Conservation (phyloP, 208 protist genomes). For the Acanthamoeba sp. region DNA sequence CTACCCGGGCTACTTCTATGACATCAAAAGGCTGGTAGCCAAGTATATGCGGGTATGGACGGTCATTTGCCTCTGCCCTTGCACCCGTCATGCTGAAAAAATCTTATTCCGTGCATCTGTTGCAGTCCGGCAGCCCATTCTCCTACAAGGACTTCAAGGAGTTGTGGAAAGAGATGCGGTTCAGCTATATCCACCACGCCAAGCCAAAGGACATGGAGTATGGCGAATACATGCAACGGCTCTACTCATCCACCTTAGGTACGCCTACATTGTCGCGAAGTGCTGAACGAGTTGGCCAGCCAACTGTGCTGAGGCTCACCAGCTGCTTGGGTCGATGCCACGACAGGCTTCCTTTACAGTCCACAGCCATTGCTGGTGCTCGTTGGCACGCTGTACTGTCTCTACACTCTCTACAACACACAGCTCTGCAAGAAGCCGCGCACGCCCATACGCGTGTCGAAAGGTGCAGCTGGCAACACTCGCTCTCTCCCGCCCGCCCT, state of each 20-base stretch:
- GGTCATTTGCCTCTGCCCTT: not conserved
- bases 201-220: not conserved
- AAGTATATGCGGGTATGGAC: not conserved
- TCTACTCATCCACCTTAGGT: slow-evolving; percentile 18
- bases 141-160: slow-evolving; percentile 16
- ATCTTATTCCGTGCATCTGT: not conserved
- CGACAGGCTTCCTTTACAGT: slow-evolving; percentile 22
- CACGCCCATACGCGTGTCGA: slow-evolving; percentile 9
- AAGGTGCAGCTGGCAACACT: no score
- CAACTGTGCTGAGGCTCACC: no score
- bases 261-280: no score
- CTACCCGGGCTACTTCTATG: slow-evolving; percentile 26
- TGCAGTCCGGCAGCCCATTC: slow-evolving; percentile 5
- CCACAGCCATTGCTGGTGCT: slow-evolving; percentile 6
- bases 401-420: slow-evolving; percentile 36
- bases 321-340: no score
- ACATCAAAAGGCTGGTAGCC: not conserved
- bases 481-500: no score
- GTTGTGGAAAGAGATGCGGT: not conserved
- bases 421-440: not conserved
- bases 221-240: slow-evolving; percentile 12
- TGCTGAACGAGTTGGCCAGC: no score
- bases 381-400: slow-evolving; percentile 8
- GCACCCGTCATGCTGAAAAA: not conserved
- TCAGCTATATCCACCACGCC: slow-evolving; percentile 32